Base-by-base conservation (phyloP, 352 stramenopile species). In the Albugo candida region DNA sequence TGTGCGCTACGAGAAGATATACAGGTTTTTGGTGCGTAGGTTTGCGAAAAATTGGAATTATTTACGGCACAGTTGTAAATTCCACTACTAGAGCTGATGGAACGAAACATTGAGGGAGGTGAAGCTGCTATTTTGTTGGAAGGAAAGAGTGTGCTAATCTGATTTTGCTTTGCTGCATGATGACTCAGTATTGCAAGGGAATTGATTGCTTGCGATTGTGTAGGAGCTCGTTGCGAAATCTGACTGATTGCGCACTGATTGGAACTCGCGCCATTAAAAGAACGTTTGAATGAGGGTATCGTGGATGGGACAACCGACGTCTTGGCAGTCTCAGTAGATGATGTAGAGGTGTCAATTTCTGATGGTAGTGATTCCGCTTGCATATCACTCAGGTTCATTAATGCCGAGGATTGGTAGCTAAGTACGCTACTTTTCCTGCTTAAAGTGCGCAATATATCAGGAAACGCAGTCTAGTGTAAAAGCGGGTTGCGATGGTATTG, bases 271-370 rank as follows among this genome's bases (percentile, higher is more conserved):
- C 75, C 75, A 49, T 70, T 87, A 34, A 88, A 60, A 53, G 76
- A 88, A 48, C 78, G 71, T 61, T 92, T 92, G 34, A 92, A 62
- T 36, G 78, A 87, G 54, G 78, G 78, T 48, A 92, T 92, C 31
- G 66, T 63, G 34, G 72, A 65, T 14, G 56, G 62, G 13, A 51
- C 48, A 8, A 19, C 38, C 8, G 24, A 31, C 3, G 24, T 31
- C 3, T 31, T 31, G 24, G 8, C 24, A 8, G 8, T 31, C 8
- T 31, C 24, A 31, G 3, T 31, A 31, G 24, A 31, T 8, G 24
- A 31, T 31, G 24, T 31, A 3, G 24, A 10, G 24, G 3, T 8
- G 24, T 3, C 8, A 31, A 31, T 31, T 10, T 31, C 24, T 31
- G 24, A 31, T 31, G 24, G 24, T 8, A 31, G 24, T 31, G 24